Conservation (phyloP, 768 basidiomycete genomes). For the Lentinula detonsa region DNA sequence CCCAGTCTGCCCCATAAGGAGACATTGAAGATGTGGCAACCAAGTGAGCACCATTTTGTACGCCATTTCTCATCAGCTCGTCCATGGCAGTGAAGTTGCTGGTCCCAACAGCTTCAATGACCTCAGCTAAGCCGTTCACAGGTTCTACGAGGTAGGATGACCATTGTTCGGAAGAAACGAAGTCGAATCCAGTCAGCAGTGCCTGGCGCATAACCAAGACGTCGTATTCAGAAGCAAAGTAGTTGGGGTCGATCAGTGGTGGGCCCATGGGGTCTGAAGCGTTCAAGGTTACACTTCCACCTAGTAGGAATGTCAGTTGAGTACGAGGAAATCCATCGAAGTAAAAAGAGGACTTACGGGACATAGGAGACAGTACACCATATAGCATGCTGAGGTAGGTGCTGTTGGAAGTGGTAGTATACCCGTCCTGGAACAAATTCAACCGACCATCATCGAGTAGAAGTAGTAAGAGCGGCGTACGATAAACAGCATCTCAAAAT, state of each 20-base stretch:
- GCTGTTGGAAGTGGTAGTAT: background rate
- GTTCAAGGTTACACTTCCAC: conserved; percentile 1
- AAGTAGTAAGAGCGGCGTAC: conserved; percentile 14
- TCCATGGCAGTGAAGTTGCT: background rate
- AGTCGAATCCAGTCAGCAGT: background rate
- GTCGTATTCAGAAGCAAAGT: background rate
- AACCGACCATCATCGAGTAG: background rate
- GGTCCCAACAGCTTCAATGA: conserved; percentile 21
- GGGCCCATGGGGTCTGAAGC: background rate
- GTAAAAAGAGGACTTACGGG: background rate
- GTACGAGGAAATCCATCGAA: background rate
- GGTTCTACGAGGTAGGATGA: background rate
- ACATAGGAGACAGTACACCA: background rate
- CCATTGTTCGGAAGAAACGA: background rate
- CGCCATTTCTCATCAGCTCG: background rate
- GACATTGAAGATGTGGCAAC: conserved; percentile 13
- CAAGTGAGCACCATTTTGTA: background rate
- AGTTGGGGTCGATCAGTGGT: conserved; percentile 1
- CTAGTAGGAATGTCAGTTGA: background rate
- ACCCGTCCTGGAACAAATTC: conserved; percentile 1
- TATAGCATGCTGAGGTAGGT: background rate
- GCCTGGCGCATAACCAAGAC: background rate
- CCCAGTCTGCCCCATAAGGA: conserved; percentile 8
- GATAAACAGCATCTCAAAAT: conserved; percentile 24
- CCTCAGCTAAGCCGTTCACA: conserved; percentile 8